Conservation (phyloP, 169 alveolate species). For the Plasmodium malariae region DNA sequence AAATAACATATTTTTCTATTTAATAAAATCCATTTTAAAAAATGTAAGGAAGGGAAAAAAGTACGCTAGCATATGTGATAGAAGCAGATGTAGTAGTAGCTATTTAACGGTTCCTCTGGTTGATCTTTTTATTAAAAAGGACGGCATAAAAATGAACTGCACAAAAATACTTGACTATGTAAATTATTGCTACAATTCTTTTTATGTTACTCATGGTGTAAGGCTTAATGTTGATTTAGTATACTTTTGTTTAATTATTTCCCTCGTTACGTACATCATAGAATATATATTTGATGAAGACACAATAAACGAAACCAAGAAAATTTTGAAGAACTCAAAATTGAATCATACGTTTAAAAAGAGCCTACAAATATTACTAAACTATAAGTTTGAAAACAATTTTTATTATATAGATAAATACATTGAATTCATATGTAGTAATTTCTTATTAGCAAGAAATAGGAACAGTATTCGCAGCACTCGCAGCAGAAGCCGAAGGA, state of each 20-base stretch:
- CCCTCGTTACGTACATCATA: slow-evolving; percentile 15
- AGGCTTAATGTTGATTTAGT: slow-evolving; percentile 24
- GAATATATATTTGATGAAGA: slow-evolving; percentile 43
- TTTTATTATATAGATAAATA: slow-evolving; percentile 58
- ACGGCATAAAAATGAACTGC: slow-evolving; percentile 22
- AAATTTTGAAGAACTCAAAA: neutral
- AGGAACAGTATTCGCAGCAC: neutral
- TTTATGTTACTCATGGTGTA: slow-evolving; percentile 15
- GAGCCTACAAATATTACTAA: slow-evolving; percentile 32
- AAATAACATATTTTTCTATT: slow-evolving; percentile 29
- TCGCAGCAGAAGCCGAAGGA: too few relatives aligned
- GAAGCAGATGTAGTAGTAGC: too few relatives aligned
- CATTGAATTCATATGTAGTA: slow-evolving; percentile 32
- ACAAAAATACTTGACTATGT: slow-evolving; percentile 42
- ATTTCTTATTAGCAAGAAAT: slow-evolving; percentile 21
- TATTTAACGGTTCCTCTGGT: too few relatives aligned
- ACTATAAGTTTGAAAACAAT: slow-evolving; percentile 42
- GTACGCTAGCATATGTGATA: neutral
- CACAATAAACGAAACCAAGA: slow-evolving; percentile 1
- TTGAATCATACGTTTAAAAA: neutral
- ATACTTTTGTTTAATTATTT: slow-evolving; percentile 47
- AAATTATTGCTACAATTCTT: slow-evolving; percentile 43
- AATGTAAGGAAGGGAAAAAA: slow-evolving; percentile 13
- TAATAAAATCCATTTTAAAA: slow-evolving; percentile 37
- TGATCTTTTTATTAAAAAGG: slow-evolving; percentile 30